A percentile compares a stretch with the other conserved stretches of the same genome.
phyloP scores from a whole-genome alignment of 805 yeast species.

The Suhomyces sp. region DNA sequence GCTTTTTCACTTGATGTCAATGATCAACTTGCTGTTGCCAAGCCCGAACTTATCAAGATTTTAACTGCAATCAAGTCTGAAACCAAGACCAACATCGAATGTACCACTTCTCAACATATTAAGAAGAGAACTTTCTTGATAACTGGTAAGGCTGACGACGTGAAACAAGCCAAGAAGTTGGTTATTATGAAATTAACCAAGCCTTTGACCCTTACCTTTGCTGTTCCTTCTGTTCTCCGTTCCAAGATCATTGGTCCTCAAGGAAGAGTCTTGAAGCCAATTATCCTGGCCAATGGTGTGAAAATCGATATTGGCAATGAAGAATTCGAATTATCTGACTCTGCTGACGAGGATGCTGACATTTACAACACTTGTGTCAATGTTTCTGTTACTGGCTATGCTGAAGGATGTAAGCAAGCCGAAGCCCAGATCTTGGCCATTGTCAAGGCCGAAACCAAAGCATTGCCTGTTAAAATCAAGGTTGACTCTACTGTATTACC shows the following conservation, averaged over 20 bases:
- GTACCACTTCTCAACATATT: constrained; percentile 72
- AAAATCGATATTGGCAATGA: constrained; percentile 63
- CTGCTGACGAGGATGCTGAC: constrained; percentile 46
- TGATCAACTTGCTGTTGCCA: constrained; percentile 60
- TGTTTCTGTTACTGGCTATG: constrained; percentile 76
- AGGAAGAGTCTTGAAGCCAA: constrained; percentile 79
- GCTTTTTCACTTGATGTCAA: constrained; percentile 72
- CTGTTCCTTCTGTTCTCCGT: constrained; percentile 74
- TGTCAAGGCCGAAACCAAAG: constrained; percentile 71
- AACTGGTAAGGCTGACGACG: constrained; percentile 67
- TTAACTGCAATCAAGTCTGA: constrained; percentile 58
- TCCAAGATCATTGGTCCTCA: constrained; percentile 82
- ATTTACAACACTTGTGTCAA: constrained; percentile 56
- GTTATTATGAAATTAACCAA: constrained; percentile 73
- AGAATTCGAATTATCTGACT: constrained; percentile 18
- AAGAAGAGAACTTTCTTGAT: constrained; percentile 81
- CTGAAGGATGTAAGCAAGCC: constrained; percentile 77
- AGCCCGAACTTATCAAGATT: constrained; percentile 67
- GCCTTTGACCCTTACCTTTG: constrained; percentile 59
- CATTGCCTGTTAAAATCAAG: constrained; percentile 47
- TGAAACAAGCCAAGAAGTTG: constrained; percentile 68
- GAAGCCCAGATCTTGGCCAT: constrained; percentile 65
- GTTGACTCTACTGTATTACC: constrained; percentile 44
- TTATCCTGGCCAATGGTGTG: constrained; percentile 63
- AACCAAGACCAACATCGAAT: constrained; percentile 69